phyloP scores from a whole-genome alignment of 768 basidiomycete genomes.

The Crucibulum laeve region DNA sequence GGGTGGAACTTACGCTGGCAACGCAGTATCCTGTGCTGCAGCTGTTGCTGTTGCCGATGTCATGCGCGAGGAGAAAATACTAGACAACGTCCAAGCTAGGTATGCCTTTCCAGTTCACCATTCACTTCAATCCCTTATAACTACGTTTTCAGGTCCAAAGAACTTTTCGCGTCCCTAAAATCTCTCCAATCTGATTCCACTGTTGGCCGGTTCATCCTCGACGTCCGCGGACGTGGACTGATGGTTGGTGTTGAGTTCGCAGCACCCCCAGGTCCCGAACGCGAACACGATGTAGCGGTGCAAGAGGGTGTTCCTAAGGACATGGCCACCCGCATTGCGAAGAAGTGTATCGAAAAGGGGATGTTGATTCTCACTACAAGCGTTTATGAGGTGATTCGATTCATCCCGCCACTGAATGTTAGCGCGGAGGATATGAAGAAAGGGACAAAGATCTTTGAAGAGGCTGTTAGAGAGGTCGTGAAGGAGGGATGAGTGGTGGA shows the following conservation, averaged over 20 bases:
- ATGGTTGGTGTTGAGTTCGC: constrained; percentile 86
- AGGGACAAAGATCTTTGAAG: constrained; percentile 59
- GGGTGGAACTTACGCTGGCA: constrained; percentile 92
- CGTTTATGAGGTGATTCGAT: constrained; percentile 82
- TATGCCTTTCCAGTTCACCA: constrained; percentile 18
- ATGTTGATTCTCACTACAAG: constrained; percentile 88
- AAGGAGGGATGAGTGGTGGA: constrained; percentile 33
- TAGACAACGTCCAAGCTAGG: constrained; percentile 76
- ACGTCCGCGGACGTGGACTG: constrained; percentile 84
- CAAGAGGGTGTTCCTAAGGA: constrained; percentile 25
- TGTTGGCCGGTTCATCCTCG: constrained; percentile 61
- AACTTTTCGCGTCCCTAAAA: constrained; percentile 63
- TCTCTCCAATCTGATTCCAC: constrained; percentile 49
- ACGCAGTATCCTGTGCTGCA: constrained; percentile 89
- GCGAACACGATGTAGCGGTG: not conserved
- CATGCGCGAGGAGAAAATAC: constrained; percentile 75
- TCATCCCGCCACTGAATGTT: constrained; percentile 91
- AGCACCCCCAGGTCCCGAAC: constrained; percentile 48
- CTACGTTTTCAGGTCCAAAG: constrained; percentile 48
- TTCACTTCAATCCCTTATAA: not conserved
- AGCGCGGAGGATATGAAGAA: constrained; percentile 68
- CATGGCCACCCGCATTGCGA: constrained; percentile 67
- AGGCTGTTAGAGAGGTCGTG: constrained; percentile 70
- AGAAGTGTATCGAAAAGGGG: constrained; percentile 81
- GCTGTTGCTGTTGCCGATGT: constrained; percentile 77